Evolutionary conservation across 208 protist species (phyloP).

Genomic region (Plasmodiophora brassicae): DNA sequence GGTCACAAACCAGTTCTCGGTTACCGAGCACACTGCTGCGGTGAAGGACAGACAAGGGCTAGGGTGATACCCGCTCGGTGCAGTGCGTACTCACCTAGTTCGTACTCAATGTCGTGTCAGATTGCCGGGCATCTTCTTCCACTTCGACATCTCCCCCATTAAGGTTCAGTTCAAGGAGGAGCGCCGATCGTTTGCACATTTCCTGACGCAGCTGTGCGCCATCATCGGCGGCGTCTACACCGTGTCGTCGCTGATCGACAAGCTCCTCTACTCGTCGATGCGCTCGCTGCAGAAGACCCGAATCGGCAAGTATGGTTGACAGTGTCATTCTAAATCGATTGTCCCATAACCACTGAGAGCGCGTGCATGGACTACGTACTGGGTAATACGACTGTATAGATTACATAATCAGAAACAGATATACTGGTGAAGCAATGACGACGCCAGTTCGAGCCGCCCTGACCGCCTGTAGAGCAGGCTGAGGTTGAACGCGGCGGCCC

Average conservation of each 20-base stretch:
- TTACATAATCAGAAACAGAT: constrained; percentile 12
- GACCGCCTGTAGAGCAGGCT: neutral
- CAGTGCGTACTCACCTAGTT: too few species aligned
- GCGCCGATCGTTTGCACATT: constrained; percentile 71
- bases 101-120: neutral
- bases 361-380: too few species aligned
- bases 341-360: too few species aligned
- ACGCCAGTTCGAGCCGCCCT: neutral
- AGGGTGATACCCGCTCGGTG: neutral
- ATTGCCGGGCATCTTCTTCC: constrained; percentile 71
- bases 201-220: constrained; percentile 81
- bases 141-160: constrained; percentile 81
- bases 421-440: neutral
- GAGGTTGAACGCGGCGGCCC: neutral
- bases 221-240: constrained; percentile 86
- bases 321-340: too few species aligned
- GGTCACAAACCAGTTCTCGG: constrained; percentile 69
- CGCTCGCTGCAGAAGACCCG: constrained; percentile 53
- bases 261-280: constrained; percentile 55
- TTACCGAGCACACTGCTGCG: constrained; percentile 58
- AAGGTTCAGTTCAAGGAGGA: constrained; percentile 68
- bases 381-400: too few species aligned
- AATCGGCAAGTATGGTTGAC: constrained; percentile 19
- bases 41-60: constrained; percentile 43
- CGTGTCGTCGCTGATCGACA: constrained; percentile 66